These are phyloP conservation scores for Hibiscus tridactylites DNA, from an alignment of 345 rosid genomes.

Conservation along the genomic window DNA sequence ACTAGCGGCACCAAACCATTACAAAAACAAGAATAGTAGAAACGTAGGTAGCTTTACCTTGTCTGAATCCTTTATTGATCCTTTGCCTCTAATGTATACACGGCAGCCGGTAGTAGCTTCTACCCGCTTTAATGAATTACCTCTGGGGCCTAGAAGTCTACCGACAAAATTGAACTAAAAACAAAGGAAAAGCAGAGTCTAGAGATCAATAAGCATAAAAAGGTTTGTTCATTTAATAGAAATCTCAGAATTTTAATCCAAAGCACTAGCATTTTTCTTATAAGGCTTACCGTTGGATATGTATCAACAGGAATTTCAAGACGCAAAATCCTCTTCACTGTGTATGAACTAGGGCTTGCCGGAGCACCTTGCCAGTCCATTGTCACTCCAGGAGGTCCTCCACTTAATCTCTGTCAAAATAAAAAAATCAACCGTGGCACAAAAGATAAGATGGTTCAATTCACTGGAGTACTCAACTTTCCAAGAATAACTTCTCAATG, in stretches of 20 bases:
- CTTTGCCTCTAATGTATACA: slow-evolving; percentile 92
- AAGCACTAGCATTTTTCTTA: background rate
- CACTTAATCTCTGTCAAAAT: slow-evolving; percentile 60
- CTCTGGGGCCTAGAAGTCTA: slow-evolving; percentile 93
- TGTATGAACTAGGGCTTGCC: slow-evolving; percentile 88
- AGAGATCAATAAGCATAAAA: slow-evolving; percentile 1
- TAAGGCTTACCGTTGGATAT: slow-evolving; percentile 54
- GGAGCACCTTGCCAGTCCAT: slow-evolving; percentile 99
- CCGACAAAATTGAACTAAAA: slow-evolving; percentile 95
- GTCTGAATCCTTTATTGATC: slow-evolving; percentile 96
- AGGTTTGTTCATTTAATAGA: background rate
- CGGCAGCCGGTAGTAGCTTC: slow-evolving; percentile 97
- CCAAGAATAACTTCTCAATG: background rate
- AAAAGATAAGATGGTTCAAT: background rate
- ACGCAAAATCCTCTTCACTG: slow-evolving; percentile 89
- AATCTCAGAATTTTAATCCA: background rate
- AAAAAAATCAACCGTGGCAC: background rate
- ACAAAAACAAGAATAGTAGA: background rate
- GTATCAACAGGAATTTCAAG: slow-evolving; percentile 97
- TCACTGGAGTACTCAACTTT: background rate
- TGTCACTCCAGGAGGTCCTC: slow-evolving; percentile 88
- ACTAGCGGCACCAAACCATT: background rate
- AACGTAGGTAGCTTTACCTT: slow-evolving; percentile 34
- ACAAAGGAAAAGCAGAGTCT: slow-evolving; percentile 4
- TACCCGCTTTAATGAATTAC: slow-evolving; percentile 94